Conservation (phyloP, 2,329 filamentous ascomycete species). For the Scedosporium boydii region DNA sequence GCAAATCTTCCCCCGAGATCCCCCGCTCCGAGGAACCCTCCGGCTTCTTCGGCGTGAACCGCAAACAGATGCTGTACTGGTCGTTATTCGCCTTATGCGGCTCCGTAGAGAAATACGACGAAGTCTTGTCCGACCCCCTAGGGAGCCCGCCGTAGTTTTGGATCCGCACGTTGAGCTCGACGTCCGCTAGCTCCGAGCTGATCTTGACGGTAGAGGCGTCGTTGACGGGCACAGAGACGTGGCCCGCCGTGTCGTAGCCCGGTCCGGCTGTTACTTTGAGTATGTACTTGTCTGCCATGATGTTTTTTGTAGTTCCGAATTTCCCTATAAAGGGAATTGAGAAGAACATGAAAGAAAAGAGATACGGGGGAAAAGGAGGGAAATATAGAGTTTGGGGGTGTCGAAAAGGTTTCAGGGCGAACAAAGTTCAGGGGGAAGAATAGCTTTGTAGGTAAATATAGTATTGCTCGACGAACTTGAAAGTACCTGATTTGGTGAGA, state of each 20-base stretch:
- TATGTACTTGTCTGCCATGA: constrained; percentile 45
- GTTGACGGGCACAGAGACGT: constrained; percentile 70
- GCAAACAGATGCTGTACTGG: constrained; percentile 76
- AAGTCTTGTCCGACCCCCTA: constrained; percentile 54
- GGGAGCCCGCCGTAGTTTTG: constrained; percentile 63
- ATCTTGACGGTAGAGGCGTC: constrained; percentile 51
- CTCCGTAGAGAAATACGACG: constrained; percentile 66
- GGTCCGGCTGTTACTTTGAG: constrained; percentile 76
- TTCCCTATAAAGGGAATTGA: background rate
- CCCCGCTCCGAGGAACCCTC: constrained; percentile 19
- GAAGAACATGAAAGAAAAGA: constrained; percentile 1
- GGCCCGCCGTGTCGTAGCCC: constrained; percentile 62
- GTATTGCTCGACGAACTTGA: too few relatives aligned
- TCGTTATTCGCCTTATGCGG: constrained; percentile 59
- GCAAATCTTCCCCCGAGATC: constrained; percentile 62
- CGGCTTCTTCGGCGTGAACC: constrained; percentile 58
- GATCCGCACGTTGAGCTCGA: constrained; percentile 66
- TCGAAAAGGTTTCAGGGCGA: too few relatives aligned
- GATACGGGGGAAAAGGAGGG: background rate
- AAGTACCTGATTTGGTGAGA: background rate
- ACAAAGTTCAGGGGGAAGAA: background rate
- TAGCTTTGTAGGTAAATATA: background rate
- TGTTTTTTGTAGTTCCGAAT: background rate
- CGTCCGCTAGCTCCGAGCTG: constrained; percentile 51
- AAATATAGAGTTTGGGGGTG: background rate